phyloP scores from a whole-genome alignment of 768 basidiomycete species.

The Amanita exitialis region DNA sequence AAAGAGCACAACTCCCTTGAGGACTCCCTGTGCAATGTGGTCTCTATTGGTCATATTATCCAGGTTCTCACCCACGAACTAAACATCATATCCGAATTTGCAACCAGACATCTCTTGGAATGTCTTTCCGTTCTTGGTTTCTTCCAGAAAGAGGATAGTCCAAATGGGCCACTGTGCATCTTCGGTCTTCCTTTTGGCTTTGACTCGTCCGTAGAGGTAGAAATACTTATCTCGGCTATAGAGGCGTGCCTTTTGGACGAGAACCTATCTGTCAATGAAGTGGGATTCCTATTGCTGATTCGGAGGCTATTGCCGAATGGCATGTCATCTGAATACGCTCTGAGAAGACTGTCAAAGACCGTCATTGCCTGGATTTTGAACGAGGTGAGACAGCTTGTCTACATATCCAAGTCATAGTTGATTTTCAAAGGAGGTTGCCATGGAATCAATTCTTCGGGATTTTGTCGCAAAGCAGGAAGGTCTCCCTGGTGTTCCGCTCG shows the following conservation, averaged over 20 bases:
- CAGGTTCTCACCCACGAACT: slow-evolving; percentile 52
- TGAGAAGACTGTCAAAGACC: slow-evolving; percentile 46
- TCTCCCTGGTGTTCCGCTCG: slow-evolving; percentile 56
- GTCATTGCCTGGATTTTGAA: slow-evolving; percentile 64
- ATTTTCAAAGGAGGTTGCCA: slow-evolving; percentile 45
- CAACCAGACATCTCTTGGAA: slow-evolving; percentile 41
- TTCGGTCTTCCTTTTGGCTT: slow-evolving; percentile 67
- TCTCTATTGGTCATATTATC: slow-evolving; percentile 49
- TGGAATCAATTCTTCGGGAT: slow-evolving; percentile 58
- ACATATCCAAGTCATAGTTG: neutral
- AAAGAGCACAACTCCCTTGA: slow-evolving; percentile 10
- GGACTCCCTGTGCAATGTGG: slow-evolving; percentile 45
- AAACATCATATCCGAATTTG: slow-evolving; percentile 40
- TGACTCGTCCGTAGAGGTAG: slow-evolving; percentile 64
- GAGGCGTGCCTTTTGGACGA: slow-evolving; percentile 64
- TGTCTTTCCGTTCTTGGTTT: slow-evolving; percentile 58
- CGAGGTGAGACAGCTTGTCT: slow-evolving; percentile 36
- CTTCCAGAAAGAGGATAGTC: slow-evolving; percentile 37
- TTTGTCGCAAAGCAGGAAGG: slow-evolving; percentile 46
- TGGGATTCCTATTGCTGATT: slow-evolving; percentile 58
- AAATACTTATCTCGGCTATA: slow-evolving; percentile 58
- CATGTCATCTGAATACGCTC: slow-evolving; percentile 61
- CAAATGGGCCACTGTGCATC: slow-evolving; percentile 27
- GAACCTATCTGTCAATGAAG: slow-evolving; percentile 66
- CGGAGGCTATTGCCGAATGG: slow-evolving; percentile 69